A percentile compares a stretch with the other conserved stretches of the same genome.
Conservation (phyloP, 495 filamentous ascomycete genomes). For the Chaetomium fimeti region DNA sequence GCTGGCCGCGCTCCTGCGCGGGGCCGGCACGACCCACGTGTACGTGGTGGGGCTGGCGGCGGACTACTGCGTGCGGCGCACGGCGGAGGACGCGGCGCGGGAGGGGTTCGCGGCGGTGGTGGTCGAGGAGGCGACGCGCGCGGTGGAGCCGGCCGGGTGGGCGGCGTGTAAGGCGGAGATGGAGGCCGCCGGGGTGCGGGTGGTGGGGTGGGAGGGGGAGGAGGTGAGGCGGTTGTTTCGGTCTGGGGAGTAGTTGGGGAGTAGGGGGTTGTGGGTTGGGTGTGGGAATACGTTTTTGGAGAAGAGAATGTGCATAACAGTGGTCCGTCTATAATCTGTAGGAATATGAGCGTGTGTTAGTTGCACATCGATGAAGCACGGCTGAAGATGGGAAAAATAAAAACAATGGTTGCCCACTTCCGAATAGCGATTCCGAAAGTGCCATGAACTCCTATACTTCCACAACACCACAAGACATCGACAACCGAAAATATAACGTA, state of each 20-base stretch:
- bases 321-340: too few species aligned
- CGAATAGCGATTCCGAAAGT: too few species aligned
- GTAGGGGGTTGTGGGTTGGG: neutral
- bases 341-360: too few species aligned
- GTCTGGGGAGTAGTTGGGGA: neutral
- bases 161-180: slow-evolving; percentile 56
- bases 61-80: slow-evolving; percentile 85
- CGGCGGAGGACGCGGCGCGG: slow-evolving; percentile 70
- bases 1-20: slow-evolving; percentile 56
- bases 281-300: neutral
- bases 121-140: slow-evolving; percentile 71
- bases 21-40: slow-evolving; percentile 65
- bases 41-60: slow-evolving; percentile 82
- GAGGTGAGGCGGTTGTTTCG: slow-evolving; percentile 43
- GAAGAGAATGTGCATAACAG: neutral
- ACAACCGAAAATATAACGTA: too few species aligned
- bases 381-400: too few species aligned
- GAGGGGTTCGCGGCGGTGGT: slow-evolving; percentile 77
- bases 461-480: too few species aligned
- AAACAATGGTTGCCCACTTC: too few species aligned
- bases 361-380: too few species aligned
- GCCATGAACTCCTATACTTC: too few species aligned
- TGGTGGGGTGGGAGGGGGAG: slow-evolving; percentile 43
- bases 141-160: slow-evolving; percentile 64
- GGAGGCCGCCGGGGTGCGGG: slow-evolving; percentile 44